A percentile compares a stretch with the other conserved stretches of the same genome.
Evolutionary conservation across 169 alveolate genomes (phyloP).

Genomic region (Plasmodium vinckei): DNA sequence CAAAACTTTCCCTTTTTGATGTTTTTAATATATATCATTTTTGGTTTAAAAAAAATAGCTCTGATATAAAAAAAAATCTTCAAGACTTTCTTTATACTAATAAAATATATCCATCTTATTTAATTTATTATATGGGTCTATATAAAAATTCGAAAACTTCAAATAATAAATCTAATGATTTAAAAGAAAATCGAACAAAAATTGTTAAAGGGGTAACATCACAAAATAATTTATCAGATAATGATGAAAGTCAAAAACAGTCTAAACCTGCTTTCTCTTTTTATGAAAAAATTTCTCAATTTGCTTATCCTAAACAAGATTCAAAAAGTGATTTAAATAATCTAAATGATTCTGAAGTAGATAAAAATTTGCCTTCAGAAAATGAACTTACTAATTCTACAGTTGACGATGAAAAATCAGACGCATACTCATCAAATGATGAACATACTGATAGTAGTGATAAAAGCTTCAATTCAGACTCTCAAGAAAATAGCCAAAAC

Average conservation of each 20-base stretch:
- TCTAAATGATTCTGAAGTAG: not conserved
- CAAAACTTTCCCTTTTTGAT: constrained; percentile 46
- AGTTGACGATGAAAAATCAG: not conserved
- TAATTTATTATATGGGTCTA: constrained; percentile 57
- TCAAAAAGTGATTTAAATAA: not conserved
- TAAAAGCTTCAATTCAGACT: not conserved
- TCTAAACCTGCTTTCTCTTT: not conserved
- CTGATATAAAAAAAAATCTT: constrained; percentile 35
- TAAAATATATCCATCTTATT: constrained; percentile 62
- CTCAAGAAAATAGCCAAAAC: not conserved
- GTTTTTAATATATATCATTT: constrained; percentile 61
- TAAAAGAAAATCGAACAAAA: not conserved
- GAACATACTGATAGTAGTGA: not conserved
- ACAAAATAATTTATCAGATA: not conserved
- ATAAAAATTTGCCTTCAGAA: not conserved
- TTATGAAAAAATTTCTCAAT: no score
- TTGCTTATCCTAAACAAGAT: not conserved
- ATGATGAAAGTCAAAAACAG: not conserved
- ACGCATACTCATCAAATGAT: not conserved
- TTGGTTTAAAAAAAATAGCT: constrained; percentile 68
- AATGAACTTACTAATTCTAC: not conserved
- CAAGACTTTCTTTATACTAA: constrained; percentile 57
- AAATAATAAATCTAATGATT: constrained; percentile 13
- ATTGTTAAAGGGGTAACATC: not conserved
- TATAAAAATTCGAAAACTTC: constrained; percentile 37